These are phyloP conservation scores for Lactarius pseudohatsudake DNA, from an alignment of 768 basidiomycete genomes.

Conservation along the genomic window DNA sequence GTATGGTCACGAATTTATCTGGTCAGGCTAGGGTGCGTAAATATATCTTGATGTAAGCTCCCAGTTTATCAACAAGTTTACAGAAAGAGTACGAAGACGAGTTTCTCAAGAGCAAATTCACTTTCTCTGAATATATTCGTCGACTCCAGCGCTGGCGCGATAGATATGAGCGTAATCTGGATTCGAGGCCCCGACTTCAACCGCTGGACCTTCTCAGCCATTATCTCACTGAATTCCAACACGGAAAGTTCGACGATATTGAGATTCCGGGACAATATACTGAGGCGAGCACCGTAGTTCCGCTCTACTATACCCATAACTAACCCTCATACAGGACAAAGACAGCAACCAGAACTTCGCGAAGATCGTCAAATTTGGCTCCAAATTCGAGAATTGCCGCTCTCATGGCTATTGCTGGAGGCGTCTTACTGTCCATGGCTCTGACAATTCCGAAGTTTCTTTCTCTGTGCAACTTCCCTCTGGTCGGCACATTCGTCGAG, in stretches of 20 bases:
- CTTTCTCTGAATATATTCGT: slow-evolving; percentile 82
- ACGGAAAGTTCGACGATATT: slow-evolving; percentile 95
- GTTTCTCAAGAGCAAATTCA: slow-evolving; percentile 77
- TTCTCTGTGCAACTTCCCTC: slow-evolving; percentile 92
- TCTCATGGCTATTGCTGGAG: slow-evolving; percentile 86
- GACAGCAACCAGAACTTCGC: slow-evolving; percentile 91
- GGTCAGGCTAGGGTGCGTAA: slow-evolving; percentile 55
- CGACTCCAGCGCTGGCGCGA: slow-evolving; percentile 93
- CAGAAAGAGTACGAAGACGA: slow-evolving; percentile 91
- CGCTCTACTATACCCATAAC: slow-evolving; percentile 6
- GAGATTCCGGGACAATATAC: slow-evolving; percentile 99
- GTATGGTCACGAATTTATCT: slow-evolving; percentile 61
- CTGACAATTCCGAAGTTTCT: slow-evolving; percentile 83
- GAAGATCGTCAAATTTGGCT: slow-evolving; percentile 85
- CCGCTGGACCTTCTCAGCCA: slow-evolving; percentile 85
- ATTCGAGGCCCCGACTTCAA: slow-evolving; percentile 78
- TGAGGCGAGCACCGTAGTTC: slow-evolving; percentile 53
- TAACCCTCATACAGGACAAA: slow-evolving; percentile 64
- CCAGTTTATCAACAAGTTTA: slow-evolving; percentile 10
- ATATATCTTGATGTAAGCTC: neutral
- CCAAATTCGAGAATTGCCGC: slow-evolving; percentile 88
- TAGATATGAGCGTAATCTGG: slow-evolving; percentile 80
- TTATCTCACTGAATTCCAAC: slow-evolving; percentile 96
- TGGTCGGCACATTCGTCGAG: slow-evolving; percentile 80
- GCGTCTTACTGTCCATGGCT: slow-evolving; percentile 86